Evolutionary conservation across 129 eudicot genomes (phyloP).

Genomic region (Arctium lappa): DNA sequence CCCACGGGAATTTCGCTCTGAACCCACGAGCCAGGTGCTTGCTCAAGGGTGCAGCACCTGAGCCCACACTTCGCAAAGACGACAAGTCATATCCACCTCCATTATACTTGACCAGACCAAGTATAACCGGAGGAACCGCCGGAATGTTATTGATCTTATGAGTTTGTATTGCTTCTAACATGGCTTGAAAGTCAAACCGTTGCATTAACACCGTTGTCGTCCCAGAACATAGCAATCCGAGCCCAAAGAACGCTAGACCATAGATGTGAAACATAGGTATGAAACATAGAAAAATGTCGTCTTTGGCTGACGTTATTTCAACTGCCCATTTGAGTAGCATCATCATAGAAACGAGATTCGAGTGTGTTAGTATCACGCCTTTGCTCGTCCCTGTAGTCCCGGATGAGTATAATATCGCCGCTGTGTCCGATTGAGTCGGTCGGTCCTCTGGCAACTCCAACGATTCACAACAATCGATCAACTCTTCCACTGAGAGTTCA

Average conservation of each 20-base stretch:
- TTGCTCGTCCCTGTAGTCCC: slow-evolving; percentile 81
- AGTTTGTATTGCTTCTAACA: slow-evolving; percentile 67
- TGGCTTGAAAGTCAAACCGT: slow-evolving; percentile 51
- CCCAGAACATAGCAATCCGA: slow-evolving; percentile 54
- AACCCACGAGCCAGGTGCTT: slow-evolving; percentile 47
- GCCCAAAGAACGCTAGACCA: slow-evolving; percentile 56
- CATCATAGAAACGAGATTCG: slow-evolving; percentile 45
- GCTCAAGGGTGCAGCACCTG: slow-evolving; percentile 77
- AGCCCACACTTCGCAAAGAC: slow-evolving; percentile 49
- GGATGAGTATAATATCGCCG: slow-evolving; percentile 67
- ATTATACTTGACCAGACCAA: slow-evolving; percentile 48
- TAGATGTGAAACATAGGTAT: slow-evolving; percentile 78
- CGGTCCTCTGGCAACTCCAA: slow-evolving; percentile 31
- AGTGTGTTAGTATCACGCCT: slow-evolving; percentile 64
- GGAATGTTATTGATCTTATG: slow-evolving; percentile 51
- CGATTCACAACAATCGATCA: slow-evolving; percentile 41
- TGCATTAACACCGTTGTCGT: slow-evolving; percentile 54
- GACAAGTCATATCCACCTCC: slow-evolving; percentile 46
- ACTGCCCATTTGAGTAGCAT: slow-evolving; percentile 47
- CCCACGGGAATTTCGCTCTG: slow-evolving; percentile 60
- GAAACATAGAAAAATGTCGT: slow-evolving; percentile 62
- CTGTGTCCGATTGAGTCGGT: slow-evolving; percentile 53
- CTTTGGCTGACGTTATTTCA: slow-evolving; percentile 39
- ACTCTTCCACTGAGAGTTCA: slow-evolving; percentile 46
- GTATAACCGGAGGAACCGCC: slow-evolving; percentile 79